Evolutionary conservation across 129 eudicot genomes (phyloP).

Genomic region (Chrysanthemum seticuspe): DNA sequence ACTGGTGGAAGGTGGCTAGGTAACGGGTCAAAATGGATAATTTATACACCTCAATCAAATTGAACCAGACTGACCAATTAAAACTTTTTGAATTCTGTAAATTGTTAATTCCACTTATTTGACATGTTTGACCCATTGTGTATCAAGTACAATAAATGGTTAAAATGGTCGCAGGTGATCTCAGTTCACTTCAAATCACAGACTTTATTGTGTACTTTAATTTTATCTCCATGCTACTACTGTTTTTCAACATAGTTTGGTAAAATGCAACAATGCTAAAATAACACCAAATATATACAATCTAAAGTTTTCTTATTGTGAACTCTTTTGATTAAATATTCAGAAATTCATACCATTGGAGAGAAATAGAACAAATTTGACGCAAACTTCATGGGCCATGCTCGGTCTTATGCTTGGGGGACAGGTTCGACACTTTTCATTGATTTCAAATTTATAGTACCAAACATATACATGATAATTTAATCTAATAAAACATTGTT

Average conservation of each 20-base stretch:
- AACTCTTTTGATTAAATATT: not conserved
- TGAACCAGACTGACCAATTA: too few species aligned
- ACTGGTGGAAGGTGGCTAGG: too few species aligned
- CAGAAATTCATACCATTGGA: constrained; percentile 35
- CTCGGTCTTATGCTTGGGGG: constrained; percentile 37
- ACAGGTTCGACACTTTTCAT: constrained; percentile 5
- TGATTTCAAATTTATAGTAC: not conserved
- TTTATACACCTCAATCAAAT: too few species aligned
- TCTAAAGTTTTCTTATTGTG: not conserved
- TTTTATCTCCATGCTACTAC: too few species aligned
- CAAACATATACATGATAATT: too few species aligned
- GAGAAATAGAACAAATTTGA: constrained; percentile 37
- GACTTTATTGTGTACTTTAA: not conserved
- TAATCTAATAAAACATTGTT: not conserved
- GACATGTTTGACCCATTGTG: too few species aligned
- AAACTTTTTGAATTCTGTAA: too few species aligned
- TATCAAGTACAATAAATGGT: too few species aligned
- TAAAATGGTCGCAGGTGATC: too few species aligned
- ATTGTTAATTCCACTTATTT: too few species aligned
- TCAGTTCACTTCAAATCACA: not conserved
- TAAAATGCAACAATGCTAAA: not conserved
- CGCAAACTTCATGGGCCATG: constrained; percentile 45
- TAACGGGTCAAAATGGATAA: too few species aligned
- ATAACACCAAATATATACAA: not conserved
- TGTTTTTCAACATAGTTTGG: too few species aligned